These are phyloP conservation scores for Calycina marina DNA, from an alignment of 2,329 filamentous ascomycete species.

Conservation along the genomic window DNA sequence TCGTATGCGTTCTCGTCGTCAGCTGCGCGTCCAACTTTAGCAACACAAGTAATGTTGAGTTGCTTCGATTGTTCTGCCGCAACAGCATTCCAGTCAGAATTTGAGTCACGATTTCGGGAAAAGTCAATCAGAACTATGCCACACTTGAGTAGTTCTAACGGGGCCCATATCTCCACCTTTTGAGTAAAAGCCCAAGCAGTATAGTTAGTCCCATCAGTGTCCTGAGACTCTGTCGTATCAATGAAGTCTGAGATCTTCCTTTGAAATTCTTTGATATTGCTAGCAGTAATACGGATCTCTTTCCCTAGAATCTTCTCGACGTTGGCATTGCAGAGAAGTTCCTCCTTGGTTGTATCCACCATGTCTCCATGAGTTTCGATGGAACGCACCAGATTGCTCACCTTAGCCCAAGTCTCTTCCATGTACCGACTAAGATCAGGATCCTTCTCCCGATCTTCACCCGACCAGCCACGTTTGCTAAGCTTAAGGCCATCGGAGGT, in stretches of 20 bases:
- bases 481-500: too few relatives aligned
- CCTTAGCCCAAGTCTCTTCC: too few relatives aligned
- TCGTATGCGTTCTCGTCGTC: not conserved
- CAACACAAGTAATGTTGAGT: slow-evolving; percentile 6
- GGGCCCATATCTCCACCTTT: slow-evolving; percentile 6
- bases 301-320: too few relatives aligned
- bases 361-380: too few relatives aligned
- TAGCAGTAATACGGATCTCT: too few relatives aligned
- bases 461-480: too few relatives aligned
- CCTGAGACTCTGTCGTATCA: slow-evolving; percentile 1
- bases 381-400: too few relatives aligned
- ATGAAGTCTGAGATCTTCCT: slow-evolving; percentile 7
- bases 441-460: too few relatives aligned
- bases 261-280: too few relatives aligned
- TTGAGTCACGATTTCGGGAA: slow-evolving; percentile 11
- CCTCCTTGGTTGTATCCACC: too few relatives aligned
- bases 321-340: too few relatives aligned
- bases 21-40: not conserved
- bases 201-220: not conserved
- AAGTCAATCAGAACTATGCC: slow-evolving; percentile 13
- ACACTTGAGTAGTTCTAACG: slow-evolving; percentile 5
- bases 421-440: too few relatives aligned
- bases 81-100: slow-evolving; percentile 8
- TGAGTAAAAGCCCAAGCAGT: slow-evolving; percentile 13
- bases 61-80: slow-evolving; percentile 8